A percentile compares a stretch with the other conserved stretches of the same genome.
Evolutionary conservation across 2,329 filamentous ascomycete species (phyloP).

Genomic region (Colletotrichum gigasporum): DNA sequence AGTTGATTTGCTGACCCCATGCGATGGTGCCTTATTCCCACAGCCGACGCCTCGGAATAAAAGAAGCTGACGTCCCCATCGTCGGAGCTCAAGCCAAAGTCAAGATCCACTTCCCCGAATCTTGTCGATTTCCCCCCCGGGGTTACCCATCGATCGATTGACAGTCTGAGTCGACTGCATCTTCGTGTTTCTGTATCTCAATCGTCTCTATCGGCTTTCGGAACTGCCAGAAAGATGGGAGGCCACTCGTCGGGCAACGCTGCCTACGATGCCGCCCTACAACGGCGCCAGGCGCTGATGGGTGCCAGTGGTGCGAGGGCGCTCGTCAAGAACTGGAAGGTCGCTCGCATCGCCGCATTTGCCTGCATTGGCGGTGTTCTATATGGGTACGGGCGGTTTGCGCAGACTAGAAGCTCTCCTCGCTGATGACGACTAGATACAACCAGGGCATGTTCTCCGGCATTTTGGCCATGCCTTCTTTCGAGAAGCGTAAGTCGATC

Average conservation of each 20-base stretch:
- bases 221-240: too few species aligned
- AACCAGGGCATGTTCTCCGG: slow-evolving; percentile 76
- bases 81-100: background rate
- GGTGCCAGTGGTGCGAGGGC: slow-evolving; percentile 60
- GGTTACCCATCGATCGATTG: background rate
- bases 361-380: slow-evolving; percentile 70
- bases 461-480: slow-evolving; percentile 67
- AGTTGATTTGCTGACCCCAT: background rate
- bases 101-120: background rate
- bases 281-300: slow-evolving; percentile 62
- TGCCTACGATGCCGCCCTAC: slow-evolving; percentile 61
- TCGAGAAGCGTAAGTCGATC: slow-evolving; percentile 56
- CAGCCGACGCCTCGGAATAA: background rate
- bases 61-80: slow-evolving; percentile 4
- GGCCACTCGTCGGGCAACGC: slow-evolving; percentile 46
- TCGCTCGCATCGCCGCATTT: slow-evolving; percentile 69
- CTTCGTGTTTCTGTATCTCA: too few species aligned
- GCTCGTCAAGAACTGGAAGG: slow-evolving; percentile 67
- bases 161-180: background rate
- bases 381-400: slow-evolving; percentile 71
- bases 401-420: slow-evolving; percentile 1
- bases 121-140: background rate
- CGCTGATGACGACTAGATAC: slow-evolving; percentile 41
- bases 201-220: too few species aligned
- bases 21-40: background rate